Evolutionary conservation across 2,329 filamentous ascomycete species (phyloP).

Genomic region (Drechslera avenae): DNA sequence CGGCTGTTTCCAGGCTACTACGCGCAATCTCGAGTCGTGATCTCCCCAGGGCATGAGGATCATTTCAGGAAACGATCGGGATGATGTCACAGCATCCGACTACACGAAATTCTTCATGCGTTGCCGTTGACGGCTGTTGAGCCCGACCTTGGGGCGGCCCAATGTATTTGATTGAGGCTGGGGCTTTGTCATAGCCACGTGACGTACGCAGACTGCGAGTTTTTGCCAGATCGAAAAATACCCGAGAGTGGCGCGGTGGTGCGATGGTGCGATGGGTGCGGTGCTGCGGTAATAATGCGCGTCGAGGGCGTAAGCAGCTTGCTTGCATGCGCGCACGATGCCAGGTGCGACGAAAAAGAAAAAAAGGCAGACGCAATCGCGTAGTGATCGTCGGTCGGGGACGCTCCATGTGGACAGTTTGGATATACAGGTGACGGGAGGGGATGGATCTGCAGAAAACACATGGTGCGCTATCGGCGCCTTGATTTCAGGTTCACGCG

Average conservation of each 20-base stretch:
- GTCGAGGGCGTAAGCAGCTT: conserved; percentile 1
- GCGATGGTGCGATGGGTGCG: not conserved
- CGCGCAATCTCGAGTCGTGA: not conserved
- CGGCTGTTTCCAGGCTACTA: conserved; percentile 5
- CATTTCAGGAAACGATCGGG: too few species aligned
- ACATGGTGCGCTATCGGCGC: conserved; percentile 10
- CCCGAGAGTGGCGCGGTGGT: not conserved
- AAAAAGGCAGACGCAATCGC: conserved; percentile 9
- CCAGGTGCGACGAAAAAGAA: conserved; percentile 17
- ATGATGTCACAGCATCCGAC: too few species aligned
- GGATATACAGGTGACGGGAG: conserved; percentile 13
- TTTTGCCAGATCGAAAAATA: not conserved
- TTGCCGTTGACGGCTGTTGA: too few species aligned
- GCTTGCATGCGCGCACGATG: conserved; percentile 11
- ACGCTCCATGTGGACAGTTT: conserved; percentile 22
- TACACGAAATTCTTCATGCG: too few species aligned
- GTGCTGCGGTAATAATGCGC: not conserved
- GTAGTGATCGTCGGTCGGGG: conserved; percentile 31
- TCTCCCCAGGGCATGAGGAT: too few species aligned
- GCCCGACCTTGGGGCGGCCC: too few species aligned
- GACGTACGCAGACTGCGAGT: too few species aligned
- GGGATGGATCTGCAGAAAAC: conserved; percentile 4
- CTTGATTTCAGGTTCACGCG: not conserved
- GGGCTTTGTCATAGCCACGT: too few species aligned
- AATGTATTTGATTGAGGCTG: too few species aligned